Conservation (phyloP, 805 yeast genomes). For the Vanderwaltozyma verrucispora region DNA sequence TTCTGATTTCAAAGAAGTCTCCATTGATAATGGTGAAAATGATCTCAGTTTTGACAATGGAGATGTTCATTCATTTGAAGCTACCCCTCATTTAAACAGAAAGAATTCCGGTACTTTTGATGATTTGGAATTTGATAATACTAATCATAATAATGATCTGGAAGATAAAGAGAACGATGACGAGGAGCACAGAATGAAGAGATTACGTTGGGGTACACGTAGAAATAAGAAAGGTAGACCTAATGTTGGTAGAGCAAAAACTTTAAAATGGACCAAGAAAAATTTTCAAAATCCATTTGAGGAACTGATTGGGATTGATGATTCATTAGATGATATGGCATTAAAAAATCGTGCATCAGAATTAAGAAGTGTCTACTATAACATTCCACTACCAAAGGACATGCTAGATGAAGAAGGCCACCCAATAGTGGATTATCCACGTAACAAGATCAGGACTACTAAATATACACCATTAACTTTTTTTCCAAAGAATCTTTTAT, state of each 20-base stretch:
- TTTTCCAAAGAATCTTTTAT: slow-evolving; percentile 69
- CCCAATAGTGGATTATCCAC: slow-evolving; percentile 50
- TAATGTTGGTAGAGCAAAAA: slow-evolving; percentile 47
- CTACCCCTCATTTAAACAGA: slow-evolving; percentile 17
- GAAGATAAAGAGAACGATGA: no score
- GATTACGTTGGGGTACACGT: slow-evolving; percentile 87
- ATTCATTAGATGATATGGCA: slow-evolving; percentile 23
- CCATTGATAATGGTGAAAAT: slow-evolving; percentile 4
- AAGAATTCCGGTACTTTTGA: slow-evolving; percentile 15
- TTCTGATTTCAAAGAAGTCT: slow-evolving; percentile 11
- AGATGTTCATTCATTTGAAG: slow-evolving; percentile 17
- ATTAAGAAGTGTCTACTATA: slow-evolving; percentile 46
- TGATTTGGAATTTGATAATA: slow-evolving; percentile 17
- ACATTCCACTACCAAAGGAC: slow-evolving; percentile 48
- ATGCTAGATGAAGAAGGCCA: slow-evolving; percentile 49
- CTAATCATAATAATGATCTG: slow-evolving; percentile 6
- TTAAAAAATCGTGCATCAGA: slow-evolving; percentile 32
- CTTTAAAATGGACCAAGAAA: slow-evolving; percentile 40
- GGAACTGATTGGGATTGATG: slow-evolving; percentile 13
- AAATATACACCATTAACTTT: slow-evolving; percentile 88
- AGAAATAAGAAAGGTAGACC: slow-evolving; percentile 64
- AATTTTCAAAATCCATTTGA: slow-evolving; percentile 27
- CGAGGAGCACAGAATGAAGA: slow-evolving; percentile 38
- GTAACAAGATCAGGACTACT: slow-evolving; percentile 91
- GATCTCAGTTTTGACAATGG: slow-evolving; percentile 4